These are phyloP conservation scores for Pseudognaphalium luteoalbum DNA, from an alignment of 129 eudicot species.

Conservation along the genomic window DNA sequence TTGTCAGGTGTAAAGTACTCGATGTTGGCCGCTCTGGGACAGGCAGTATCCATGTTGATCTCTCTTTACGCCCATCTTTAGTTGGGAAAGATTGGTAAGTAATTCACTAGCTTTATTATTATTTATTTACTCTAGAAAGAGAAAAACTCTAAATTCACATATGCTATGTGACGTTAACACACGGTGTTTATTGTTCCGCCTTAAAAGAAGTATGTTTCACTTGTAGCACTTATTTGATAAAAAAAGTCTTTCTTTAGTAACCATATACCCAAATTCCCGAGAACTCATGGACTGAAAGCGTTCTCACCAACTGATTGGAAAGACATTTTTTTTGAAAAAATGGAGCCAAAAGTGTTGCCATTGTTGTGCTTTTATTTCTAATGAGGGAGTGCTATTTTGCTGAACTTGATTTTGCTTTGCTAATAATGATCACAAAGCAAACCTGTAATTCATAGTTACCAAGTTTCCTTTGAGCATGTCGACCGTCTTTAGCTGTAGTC, in stretches of 20 bases:
- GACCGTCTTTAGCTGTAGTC: neutral
- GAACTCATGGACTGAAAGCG: too few relatives aligned
- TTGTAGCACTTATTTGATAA: neutral
- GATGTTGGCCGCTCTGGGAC: conserved; percentile 47
- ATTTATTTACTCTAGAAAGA: neutral
- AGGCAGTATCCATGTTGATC: conserved; percentile 72
- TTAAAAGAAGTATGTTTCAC: neutral
- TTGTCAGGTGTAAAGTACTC: conserved; percentile 83
- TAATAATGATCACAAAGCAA: neutral
- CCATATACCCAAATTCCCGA: too few relatives aligned
- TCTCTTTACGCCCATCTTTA: conserved; percentile 61
- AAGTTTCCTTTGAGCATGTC: neutral
- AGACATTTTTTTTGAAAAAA: too few relatives aligned
- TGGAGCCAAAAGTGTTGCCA: neutral
- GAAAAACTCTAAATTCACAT: too few relatives aligned
- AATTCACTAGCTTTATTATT: conserved; percentile 4
- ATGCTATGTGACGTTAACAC: too few relatives aligned
- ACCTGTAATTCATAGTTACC: neutral
- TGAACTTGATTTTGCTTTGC: neutral
- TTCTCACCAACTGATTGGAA: too few relatives aligned
- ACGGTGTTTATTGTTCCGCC: neutral
- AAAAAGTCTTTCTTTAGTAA: neutral
- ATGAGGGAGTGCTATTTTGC: neutral
- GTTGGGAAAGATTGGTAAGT: conserved; percentile 40
- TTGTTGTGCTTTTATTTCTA: neutral